These are phyloP conservation scores for Croton setiger DNA, from an alignment of 441 rosid genomes.

Conservation along the genomic window DNA sequence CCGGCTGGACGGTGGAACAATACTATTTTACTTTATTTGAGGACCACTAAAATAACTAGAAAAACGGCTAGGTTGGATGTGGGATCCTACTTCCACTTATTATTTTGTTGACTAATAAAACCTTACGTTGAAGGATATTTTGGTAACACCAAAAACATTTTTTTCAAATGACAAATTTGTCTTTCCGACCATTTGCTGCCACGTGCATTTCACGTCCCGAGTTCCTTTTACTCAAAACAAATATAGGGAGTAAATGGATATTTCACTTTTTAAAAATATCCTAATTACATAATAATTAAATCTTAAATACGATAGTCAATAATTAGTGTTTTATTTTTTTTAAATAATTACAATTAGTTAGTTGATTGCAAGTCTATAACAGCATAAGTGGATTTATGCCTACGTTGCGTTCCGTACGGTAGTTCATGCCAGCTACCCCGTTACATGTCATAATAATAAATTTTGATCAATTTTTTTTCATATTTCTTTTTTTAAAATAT, in stretches of 20 bases:
- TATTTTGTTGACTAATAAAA: not conserved
- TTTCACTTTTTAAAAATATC: too few relatives aligned
- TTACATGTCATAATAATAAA: too few relatives aligned
- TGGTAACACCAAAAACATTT: not conserved
- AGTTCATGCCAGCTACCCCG: too few relatives aligned
- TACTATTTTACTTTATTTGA: too few relatives aligned
- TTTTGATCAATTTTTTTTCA: too few relatives aligned
- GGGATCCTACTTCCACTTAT: not conserved
- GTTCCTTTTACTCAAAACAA: not conserved
- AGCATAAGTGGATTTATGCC: not conserved
- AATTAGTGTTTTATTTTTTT: too few relatives aligned
- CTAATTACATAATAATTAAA: too few relatives aligned
- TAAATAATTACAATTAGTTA: too few relatives aligned
- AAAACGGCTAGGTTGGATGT: not conserved
- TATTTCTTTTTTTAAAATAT: too few relatives aligned
- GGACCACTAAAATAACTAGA: not conserved
- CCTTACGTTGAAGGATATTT: not conserved
- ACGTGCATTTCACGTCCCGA: not conserved
- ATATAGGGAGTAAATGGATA: too few relatives aligned
- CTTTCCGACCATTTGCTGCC: slow-evolving; percentile 23
- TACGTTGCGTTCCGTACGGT: not conserved
- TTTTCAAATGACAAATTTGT: not conserved
- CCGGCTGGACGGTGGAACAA: too few relatives aligned
- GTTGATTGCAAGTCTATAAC: not conserved
- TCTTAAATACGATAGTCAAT: too few relatives aligned